Evolutionary conservation across 345 rosid genomes (phyloP), one percentile per base, ranked within the genome.

Genomic region (Arabis hirsuta): DNA sequence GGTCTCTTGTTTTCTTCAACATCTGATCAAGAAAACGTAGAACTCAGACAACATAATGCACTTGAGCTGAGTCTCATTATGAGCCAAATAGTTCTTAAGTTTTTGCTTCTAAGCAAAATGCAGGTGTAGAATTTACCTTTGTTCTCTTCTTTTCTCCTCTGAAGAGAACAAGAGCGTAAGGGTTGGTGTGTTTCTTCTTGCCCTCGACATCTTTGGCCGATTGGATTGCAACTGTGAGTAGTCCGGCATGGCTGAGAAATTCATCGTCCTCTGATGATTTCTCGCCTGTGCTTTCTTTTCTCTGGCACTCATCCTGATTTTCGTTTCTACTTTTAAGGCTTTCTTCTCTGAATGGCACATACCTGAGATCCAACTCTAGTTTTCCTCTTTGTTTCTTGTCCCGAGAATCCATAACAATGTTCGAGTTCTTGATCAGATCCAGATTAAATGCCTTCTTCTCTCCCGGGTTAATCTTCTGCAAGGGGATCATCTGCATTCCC

Each of bases 191-290:
- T 57, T 50, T 76, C 61, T 63, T 79, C 73, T 82, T 82, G 24
- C 92, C 90, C 20, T 89, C 96, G 0, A 89, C 82, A 73, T 85
- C 90, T 77, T 85, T 82, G 0, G 96, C 96, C 27, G 86, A 84
- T 74, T 78, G 85, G 65, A 89, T 80, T 12, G 58, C 27, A 27
- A 89, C 88, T 3, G 89, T 75, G 73, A 90, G 90, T 56, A 90
- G 74, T 78, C 96, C 96, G 8, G 88, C 86, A 14, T 80, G 77
- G 16, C 66, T 76, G 26, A 75, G 74, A 64, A 62, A 65, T 53
- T 81, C 87, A 4, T 79, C 79, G 3, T 64, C 80, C 4, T 81
- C 80, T 62, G 82, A 76, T 67, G 76, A 67, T 63, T 65, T 57
- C 7, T 74, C 79, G 3, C 29, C 64, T 44, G 47, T 72, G 57